Evolutionary conservation across 2,329 filamentous ascomycete species (phyloP), one percentile per base, ranked within the genome.

Genomic region (Diplocarpon rosae): DNA sequence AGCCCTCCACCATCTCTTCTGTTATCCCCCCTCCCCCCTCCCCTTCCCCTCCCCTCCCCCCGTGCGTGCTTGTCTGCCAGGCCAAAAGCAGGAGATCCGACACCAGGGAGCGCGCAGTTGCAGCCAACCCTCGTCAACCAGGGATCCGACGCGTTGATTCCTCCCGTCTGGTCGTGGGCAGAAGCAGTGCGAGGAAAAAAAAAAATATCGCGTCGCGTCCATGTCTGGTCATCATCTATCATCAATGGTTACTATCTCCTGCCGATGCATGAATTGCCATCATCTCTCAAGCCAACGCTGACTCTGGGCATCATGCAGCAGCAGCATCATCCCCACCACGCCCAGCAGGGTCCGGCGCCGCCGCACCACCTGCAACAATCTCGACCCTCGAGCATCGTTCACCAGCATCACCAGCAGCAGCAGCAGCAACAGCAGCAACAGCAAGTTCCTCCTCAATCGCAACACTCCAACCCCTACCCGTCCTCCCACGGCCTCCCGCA

Each of bases 301-400:
- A 61, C 53, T 53, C 34, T 47, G n/a, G n/a, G n/a, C n/a, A n/a
- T n/a, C n/a, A n/a, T 53, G 42, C 46, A 50, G 46, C 57, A 59
- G 73, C 77, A 86, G 80, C 81, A 85, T 75, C 81, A 84, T 70
- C 74, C 78, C 69, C 80, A 83, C 70, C 76, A 81, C 65, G 69
- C 77, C 64, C 78, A 78, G 67, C 78, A 84, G 71, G 82, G 80
- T 75, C 78, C 80, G 67, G 76, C 80, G 66, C 76, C 70, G 59
- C 69, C 69, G 51, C 69, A 71, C 56, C 71, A 83, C 62, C 74
- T 83, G 55, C 82, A 84, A 56, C 79, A 84, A 63, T 74, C 80
- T 58, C 77, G 83, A 63, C 78, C 83, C 52, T 75, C 78, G 59
- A 83, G 80, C 68, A 75, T 81, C 59, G 80, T 85, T 59, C 78